Evolutionary conservation across 495 filamentous ascomycete genomes (phyloP), one percentile per base, ranked within the genome.

Genomic region (Penicillium salamii): DNA sequence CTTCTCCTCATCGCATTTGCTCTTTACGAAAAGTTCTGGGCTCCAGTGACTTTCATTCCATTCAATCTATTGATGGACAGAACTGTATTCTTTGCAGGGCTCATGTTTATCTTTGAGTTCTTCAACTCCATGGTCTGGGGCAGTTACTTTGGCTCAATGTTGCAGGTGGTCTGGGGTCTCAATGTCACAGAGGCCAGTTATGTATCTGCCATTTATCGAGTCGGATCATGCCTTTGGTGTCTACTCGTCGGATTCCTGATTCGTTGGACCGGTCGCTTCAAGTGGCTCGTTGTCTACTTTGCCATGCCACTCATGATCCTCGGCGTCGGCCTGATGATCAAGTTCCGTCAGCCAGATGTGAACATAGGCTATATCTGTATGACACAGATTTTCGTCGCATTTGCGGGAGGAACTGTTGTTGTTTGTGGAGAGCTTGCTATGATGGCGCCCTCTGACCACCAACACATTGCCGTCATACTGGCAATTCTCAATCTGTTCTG

Each of bases 361-460:
- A 50, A 69, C 36, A 67, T 86, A 28, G 83, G 81, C 12, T 85
- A 81, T 61, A 71, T 89, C 29, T 68, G 85, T 61, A 85, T 87
- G 79, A 82, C 76, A 57, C 81, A 88, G 58, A 83, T 88, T 57
- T 80, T 86, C 61, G 82, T 87, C 53, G 76, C 83, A 19, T 72
- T 88, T 39, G 69, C 71, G 12, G 82, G 80, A 13, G 75, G 79
- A 40, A 77, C 71, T 2, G 50, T 79, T 1, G 40, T 87, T 34
- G 79, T 87, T 58, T 71, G 64, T 47, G 78, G 81, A 52, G 78
- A 88, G 52, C 79, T 86, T 38, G 81, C 83, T 2, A 75, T 79
- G 61, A 81, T 87, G 78, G 82, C 85, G 3, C 79, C 76, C 2
- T 70, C 76, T 0, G 60, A 69, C 1, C 86, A 88, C 47, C 70